Evolutionary conservation across 331 rosid genomes (phyloP).

Genomic region (Quercus lobata): DNA sequence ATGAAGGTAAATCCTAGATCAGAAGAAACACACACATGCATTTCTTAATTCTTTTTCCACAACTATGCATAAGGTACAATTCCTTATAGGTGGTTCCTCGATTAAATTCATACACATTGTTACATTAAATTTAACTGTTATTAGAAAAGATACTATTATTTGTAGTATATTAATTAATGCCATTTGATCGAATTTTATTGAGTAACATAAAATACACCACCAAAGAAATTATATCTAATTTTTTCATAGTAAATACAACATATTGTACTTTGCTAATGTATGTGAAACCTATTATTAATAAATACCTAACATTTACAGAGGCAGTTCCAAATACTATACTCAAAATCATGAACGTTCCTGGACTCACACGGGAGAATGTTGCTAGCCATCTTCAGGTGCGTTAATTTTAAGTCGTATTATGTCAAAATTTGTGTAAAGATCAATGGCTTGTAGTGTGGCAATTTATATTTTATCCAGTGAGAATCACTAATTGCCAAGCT

Average conservation of each 20-base stretch:
- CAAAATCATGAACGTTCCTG: constrained; percentile 14
- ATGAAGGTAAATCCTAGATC: not conserved
- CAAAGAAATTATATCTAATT: too few relatives aligned
- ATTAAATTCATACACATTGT: too few relatives aligned
- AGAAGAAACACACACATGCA: not conserved
- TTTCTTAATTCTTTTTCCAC: too few relatives aligned
- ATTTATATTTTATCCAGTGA: not conserved
- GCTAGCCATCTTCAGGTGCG: constrained; percentile 31
- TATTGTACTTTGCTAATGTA: not conserved
- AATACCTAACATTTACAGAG: constrained; percentile 6
- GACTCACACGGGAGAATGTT: constrained; percentile 18
- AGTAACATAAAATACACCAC: too few relatives aligned
- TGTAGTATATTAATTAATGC: too few relatives aligned
- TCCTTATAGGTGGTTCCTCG: too few relatives aligned
- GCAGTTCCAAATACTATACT: constrained; percentile 24
- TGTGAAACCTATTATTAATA: not conserved
- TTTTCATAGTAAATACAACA: not conserved
- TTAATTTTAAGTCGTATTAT: not conserved
- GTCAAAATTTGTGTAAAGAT: not conserved
- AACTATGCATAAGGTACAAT: too few relatives aligned
- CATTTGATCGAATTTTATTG: too few relatives aligned
- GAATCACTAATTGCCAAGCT: not conserved
- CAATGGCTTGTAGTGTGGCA: not conserved
- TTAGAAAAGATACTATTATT: too few relatives aligned
- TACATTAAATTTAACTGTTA: too few relatives aligned